phyloP scores from a whole-genome alignment of 2,329 filamentous ascomycete genomes.

The Coniochaeta sp. region DNA sequence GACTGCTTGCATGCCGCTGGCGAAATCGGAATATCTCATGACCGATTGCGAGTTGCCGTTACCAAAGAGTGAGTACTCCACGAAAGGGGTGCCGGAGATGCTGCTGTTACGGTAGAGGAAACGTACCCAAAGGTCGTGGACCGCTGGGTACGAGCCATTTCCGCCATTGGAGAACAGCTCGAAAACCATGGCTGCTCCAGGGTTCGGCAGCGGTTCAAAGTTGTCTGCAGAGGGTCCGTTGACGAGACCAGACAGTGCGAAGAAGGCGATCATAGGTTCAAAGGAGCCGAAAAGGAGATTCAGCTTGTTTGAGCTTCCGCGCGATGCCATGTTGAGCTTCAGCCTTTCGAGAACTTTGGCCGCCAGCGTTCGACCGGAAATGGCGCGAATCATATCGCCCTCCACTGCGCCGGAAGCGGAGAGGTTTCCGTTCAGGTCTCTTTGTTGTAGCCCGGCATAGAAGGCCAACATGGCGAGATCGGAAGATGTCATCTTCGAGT shows the following conservation, averaged over 20 bases:
- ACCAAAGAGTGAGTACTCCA: constrained; percentile 31
- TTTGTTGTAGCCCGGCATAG: constrained; percentile 64
- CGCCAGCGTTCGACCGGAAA: constrained; percentile 47
- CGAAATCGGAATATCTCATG: constrained; percentile 32
- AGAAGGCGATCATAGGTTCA: constrained; percentile 48
- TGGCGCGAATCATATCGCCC: constrained; percentile 34
- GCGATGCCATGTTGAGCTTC: constrained; percentile 28
- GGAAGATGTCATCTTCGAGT: constrained; percentile 24
- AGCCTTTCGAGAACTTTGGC: constrained; percentile 34
- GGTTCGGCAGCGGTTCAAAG: constrained; percentile 46
- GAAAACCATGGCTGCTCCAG: constrained; percentile 68
- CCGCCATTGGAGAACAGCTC: constrained; percentile 47
- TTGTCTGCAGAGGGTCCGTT: constrained; percentile 45
- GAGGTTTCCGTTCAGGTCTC: constrained; percentile 43
- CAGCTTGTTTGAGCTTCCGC: constrained; percentile 35
- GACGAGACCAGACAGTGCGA: constrained; percentile 38
- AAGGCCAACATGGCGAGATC: constrained; percentile 47
- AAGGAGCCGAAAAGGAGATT: constrained; percentile 46
- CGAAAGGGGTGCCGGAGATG: constrained; percentile 23
- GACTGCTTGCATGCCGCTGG: constrained; percentile 24
- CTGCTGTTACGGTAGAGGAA: constrained; percentile 48
- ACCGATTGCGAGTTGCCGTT: constrained; percentile 20
- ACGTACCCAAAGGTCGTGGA: constrained; percentile 40
- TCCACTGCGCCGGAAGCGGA: constrained; percentile 42
- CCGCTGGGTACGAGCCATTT: constrained; percentile 19